Conservation (phyloP, 2,329 filamentous ascomycete species). For the Emergomyces orientalis region DNA sequence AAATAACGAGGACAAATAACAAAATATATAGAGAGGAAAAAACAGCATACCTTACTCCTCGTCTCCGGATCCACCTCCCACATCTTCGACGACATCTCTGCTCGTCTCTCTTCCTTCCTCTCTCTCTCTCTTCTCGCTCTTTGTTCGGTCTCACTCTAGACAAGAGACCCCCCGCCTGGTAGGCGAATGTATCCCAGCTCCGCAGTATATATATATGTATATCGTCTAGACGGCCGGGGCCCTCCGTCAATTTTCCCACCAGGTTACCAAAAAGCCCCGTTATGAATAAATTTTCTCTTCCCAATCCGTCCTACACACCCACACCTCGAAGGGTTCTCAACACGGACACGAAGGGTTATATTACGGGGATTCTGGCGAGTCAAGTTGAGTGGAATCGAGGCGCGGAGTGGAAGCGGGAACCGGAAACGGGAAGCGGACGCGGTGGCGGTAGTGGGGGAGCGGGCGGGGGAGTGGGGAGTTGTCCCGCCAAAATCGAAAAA, state of each 20-base stretch:
- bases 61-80: constrained; percentile 99
- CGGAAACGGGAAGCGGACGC: background rate
- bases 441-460: background rate
- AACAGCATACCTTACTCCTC: constrained; percentile 65
- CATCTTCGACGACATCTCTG: constrained; percentile 54
- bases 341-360: background rate
- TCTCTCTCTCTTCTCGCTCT: background rate
- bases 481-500: background rate
- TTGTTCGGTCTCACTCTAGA: background rate
- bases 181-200: too few relatives aligned
- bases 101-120: constrained; percentile 17
- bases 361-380: background rate
- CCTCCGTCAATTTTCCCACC: too few relatives aligned
- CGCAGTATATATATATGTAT: too few relatives aligned
- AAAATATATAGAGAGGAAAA: constrained; percentile 1
- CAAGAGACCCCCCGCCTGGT: too few relatives aligned
- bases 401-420: background rate
- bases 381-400: background rate
- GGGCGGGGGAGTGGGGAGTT: background rate
- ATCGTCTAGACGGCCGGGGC: too few relatives aligned
- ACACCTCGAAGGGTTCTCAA: too few relatives aligned
- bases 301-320: background rate
- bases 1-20: background rate
- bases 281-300: background rate
- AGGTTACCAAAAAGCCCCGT: too few relatives aligned